Evolutionary conservation across 495 filamentous ascomycete genomes (phyloP), one percentile per base, ranked within the genome.

Genomic region (Platismatia glauca): DNA sequence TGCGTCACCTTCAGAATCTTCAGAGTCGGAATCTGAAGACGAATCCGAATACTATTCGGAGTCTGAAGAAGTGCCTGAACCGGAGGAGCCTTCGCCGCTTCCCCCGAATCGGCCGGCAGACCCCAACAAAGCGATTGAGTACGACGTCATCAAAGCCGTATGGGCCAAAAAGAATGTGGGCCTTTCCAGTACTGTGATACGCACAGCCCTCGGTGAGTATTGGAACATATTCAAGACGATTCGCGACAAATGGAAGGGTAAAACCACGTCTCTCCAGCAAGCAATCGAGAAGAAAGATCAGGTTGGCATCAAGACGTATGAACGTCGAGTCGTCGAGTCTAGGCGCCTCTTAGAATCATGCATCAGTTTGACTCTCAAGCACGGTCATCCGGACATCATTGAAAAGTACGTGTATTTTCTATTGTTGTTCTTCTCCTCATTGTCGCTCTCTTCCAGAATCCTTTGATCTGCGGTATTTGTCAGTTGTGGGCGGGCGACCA

Each of bases 311-410:
- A 76, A 71, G 63, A 68, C 75, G 58, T 71, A 83, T 31, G 74
- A 77, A 57, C 68, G 71, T 61, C 71, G 75, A 7, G 84, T 84
- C 37, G 74, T 78, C n/a, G 71, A 77, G 57, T 82, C 85, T 63
- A 81, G 84, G 29, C 79, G 80, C 57, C 76, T 81, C 39, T 76
- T 89, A 66, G 78, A 87, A 59, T 71, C 75, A 35, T 85, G 85
- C n/a, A 76, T 88, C 38, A 77, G 72, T 55, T 74, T 85, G 55
- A 80, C 84, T 22, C 60, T 87, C 59, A 77, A 82, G 34, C 77
- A 79, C 68, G 87, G 85, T 20, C 86, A 90, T 68, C 78, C 78
- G 29, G 77, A 79, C 33, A 84, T 90, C 59, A 70, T 91, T 62
- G 79, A 85, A 67, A 82, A 85, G 82, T 85, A 84, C 72, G 82